Evolutionary conservation across 352 stramenopile species (phyloP).

Genomic region (Phytophthora europaea): DNA sequence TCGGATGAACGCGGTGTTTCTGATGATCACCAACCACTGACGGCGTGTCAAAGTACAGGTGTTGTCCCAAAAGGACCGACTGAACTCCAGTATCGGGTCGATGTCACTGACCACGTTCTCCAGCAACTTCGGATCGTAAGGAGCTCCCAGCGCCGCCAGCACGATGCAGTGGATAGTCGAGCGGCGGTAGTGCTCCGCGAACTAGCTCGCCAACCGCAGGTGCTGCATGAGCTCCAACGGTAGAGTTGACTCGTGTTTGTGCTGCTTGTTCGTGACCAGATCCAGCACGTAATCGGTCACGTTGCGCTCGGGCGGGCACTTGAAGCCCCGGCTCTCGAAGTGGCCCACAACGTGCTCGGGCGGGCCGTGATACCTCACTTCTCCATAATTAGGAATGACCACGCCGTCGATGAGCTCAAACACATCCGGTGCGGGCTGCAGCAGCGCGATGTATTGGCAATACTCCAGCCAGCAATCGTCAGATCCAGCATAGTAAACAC

Average conservation of each 20-base stretch:
- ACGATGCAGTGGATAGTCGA: slow-evolving; percentile 26
- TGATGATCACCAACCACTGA: slow-evolving; percentile 59
- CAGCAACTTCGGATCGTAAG: slow-evolving; percentile 18
- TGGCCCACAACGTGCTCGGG: slow-evolving; percentile 58
- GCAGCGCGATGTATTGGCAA: slow-evolving; percentile 77
- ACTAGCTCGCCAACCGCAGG: slow-evolving; percentile 38
- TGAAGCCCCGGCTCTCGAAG: slow-evolving; percentile 45
- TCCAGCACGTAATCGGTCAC: slow-evolving; percentile 51
- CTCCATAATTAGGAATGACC: slow-evolving; percentile 53
- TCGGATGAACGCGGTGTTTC: slow-evolving; percentile 44
- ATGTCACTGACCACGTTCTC: slow-evolving; percentile 32
- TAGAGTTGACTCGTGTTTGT: slow-evolving; percentile 36
- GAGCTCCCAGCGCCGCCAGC: slow-evolving; percentile 21
- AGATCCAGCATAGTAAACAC: too few species aligned
- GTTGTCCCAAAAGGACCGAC: slow-evolving; percentile 43
- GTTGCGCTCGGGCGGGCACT: slow-evolving; percentile 41
- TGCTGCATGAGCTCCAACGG: slow-evolving; percentile 20
- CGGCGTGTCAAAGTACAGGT: slow-evolving; percentile 41
- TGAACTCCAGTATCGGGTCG: slow-evolving; percentile 41
- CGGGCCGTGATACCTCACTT: slow-evolving; percentile 53
- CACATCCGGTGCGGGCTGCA: slow-evolving; percentile 44
- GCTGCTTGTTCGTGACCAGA: slow-evolving; percentile 44
- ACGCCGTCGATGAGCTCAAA: slow-evolving; percentile 66
- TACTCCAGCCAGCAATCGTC: too few species aligned
- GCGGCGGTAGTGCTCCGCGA: slow-evolving; percentile 29